Conservation (phyloP, 768 basidiomycete genomes). For the Boletus sp. region DNA sequence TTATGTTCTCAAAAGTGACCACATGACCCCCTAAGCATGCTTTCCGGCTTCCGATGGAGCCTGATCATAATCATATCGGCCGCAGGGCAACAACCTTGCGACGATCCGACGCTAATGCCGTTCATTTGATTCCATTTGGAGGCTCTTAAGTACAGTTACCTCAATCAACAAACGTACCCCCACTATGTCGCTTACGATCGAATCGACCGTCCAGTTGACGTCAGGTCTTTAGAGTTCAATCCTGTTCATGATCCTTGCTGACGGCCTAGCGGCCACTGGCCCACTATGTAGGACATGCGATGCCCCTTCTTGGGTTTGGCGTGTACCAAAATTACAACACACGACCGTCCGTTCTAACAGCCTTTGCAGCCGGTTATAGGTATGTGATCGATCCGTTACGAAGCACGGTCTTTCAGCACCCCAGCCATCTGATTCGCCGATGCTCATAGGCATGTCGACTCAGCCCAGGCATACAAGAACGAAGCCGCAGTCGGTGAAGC, state of each 20-base stretch:
- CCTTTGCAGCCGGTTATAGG: constrained; percentile 67
- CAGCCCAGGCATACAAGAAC: constrained; percentile 67
- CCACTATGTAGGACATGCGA: constrained; percentile 47
- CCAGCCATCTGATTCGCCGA: background rate
- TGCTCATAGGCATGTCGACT: constrained; percentile 60
- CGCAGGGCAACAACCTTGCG: background rate
- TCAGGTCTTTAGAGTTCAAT: constrained; percentile 31
- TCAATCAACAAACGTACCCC: constrained; percentile 10
- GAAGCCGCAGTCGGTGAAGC: constrained; percentile 61
- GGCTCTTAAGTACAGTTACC: constrained; percentile 4
- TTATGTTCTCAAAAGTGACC: background rate
- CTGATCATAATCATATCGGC: background rate
- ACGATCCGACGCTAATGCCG: constrained; percentile 3
- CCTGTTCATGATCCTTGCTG: background rate
- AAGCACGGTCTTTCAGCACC: background rate
- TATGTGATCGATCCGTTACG: constrained; percentile 17
- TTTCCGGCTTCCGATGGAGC: constrained; percentile 6
- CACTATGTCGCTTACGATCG: constrained; percentile 29
- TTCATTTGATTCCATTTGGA: constrained; percentile 4
- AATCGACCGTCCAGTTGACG: constrained; percentile 32
- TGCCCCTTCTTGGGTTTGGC: constrained; percentile 68
- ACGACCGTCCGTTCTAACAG: constrained; percentile 53
- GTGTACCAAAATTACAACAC: constrained; percentile 66
- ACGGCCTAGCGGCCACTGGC: background rate
- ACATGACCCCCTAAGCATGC: background rate